Percentiles rank a stretch among this genome's conserved stretches.
Conservation (phyloP, 1,284 basidiomycete genomes). For the Mycena citricolor region DNA sequence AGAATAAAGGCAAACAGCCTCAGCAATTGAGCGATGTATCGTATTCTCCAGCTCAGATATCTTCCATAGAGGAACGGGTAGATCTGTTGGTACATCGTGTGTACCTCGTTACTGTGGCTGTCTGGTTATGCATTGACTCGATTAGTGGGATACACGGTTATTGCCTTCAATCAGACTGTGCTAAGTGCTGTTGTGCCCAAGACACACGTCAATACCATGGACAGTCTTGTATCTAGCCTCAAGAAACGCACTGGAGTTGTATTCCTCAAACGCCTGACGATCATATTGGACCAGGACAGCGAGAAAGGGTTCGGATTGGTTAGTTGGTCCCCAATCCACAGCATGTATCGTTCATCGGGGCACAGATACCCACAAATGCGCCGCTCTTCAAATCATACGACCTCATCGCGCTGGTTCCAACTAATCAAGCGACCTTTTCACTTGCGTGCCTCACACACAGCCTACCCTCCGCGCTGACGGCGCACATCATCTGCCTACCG, state of each 20-base stretch:
- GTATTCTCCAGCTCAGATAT: constrained; percentile 45
- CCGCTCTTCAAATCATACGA: constrained; percentile 67
- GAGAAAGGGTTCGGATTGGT: constrained; percentile 82
- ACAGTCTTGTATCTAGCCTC: constrained; percentile 52
- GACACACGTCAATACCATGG: constrained; percentile 60
- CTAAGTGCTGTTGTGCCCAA: constrained; percentile 69
- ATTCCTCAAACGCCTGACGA: constrained; percentile 68
- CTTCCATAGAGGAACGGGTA: constrained; percentile 46
- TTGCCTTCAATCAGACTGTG: constrained; percentile 70
- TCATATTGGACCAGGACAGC: constrained; percentile 72
- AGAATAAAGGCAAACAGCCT: constrained; percentile 48
- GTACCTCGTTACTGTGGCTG: constrained; percentile 24
- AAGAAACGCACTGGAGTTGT: constrained; percentile 56
- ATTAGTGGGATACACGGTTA: constrained; percentile 76
- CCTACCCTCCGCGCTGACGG: constrained; percentile 74
- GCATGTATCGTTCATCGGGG: constrained; percentile 1
- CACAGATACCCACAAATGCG: constrained; percentile 64
- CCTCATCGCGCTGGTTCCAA: constrained; percentile 72
- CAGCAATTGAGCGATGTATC: constrained; percentile 24
- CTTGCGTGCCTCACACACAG: constrained; percentile 80
- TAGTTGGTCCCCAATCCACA: constrained; percentile 23
- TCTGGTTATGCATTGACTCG: constrained; percentile 7
- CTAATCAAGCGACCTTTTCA: constrained; percentile 70
- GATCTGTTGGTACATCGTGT: constrained; percentile 56
- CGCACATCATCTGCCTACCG: constrained; percentile 82